Conservation (phyloP, 371 early-diverging fungal species). For the Blastocladiella emersonii region DNA sequence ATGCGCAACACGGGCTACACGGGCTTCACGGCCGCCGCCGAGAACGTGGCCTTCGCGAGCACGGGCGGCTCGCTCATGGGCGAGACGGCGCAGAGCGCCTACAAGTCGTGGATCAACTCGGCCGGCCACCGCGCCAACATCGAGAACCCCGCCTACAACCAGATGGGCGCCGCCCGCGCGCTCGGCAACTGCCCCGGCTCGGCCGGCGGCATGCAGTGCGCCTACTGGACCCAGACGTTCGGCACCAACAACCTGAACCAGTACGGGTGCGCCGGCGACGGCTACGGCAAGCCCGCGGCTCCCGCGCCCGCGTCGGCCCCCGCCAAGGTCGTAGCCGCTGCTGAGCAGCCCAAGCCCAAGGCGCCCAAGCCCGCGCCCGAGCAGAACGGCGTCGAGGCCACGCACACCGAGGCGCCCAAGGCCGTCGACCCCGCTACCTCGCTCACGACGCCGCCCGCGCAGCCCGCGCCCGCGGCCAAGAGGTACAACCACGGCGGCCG, state of each 20-base stretch:
- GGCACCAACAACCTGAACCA: neutral
- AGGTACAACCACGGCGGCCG: too few species aligned
- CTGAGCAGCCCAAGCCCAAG: neutral
- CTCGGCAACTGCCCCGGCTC: neutral
- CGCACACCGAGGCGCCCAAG: too few species aligned
- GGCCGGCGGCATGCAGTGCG: neutral
- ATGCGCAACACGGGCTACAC: neutral
- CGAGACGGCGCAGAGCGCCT: slow-evolving; percentile 10
- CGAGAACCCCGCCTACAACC: slow-evolving; percentile 13
- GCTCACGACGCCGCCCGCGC: too few species aligned
- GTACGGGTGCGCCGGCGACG: neutral
- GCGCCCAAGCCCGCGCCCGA: neutral
- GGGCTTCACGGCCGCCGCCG: neutral
- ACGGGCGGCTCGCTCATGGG: neutral
- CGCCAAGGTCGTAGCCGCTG: too few species aligned
- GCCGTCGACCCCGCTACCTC: too few species aligned
- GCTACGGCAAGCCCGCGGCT: neutral
- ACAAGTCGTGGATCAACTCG: slow-evolving; percentile 28
- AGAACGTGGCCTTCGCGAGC: neutral
- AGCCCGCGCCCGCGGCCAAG: too few species aligned
- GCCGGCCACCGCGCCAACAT: slow-evolving; percentile 30
- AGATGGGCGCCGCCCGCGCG: slow-evolving; percentile 17
- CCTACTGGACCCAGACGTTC: slow-evolving; percentile 24
- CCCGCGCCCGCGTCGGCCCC: neutral
- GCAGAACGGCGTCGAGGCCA: too few species aligned